A percentile compares a stretch with the other conserved stretches of the same genome.
Evolutionary conservation across 768 basidiomycete species (phyloP).

Genomic region (Punctularia strigosozonata): DNA sequence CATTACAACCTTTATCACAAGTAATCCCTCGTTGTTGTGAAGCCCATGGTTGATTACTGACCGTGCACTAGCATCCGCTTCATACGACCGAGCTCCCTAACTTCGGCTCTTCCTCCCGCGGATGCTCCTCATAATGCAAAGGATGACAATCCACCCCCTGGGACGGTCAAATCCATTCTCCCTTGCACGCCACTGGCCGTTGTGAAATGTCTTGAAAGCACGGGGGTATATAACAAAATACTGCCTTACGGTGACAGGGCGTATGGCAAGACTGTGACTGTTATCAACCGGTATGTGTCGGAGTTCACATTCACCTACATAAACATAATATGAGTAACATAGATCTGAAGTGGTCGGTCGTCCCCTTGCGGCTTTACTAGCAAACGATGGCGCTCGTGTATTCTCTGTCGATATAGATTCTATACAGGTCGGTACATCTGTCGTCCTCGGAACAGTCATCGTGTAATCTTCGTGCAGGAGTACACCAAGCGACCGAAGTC

Average conservation of each 20-base stretch:
- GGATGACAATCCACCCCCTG: conserved; percentile 59
- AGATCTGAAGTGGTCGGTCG: conserved; percentile 96
- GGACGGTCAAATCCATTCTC: conserved; percentile 90
- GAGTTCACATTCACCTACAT: neutral
- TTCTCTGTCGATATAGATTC: conserved; percentile 94
- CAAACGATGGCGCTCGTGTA: conserved; percentile 94
- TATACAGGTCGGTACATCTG: conserved; percentile 45
- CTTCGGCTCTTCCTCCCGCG: conserved; percentile 27
- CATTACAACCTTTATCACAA: conserved; percentile 93
- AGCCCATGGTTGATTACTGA: neutral
- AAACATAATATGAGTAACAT: conserved; percentile 4
- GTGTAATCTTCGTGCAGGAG: conserved; percentile 37
- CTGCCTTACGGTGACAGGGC: conserved; percentile 92
- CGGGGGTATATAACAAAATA: conserved; percentile 88
- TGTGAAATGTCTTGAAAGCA: conserved; percentile 86
- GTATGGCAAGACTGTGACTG: conserved; percentile 84
- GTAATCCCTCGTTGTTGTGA: conserved; percentile 27
- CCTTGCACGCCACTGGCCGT: conserved; percentile 96
- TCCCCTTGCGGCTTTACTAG: conserved; percentile 87
- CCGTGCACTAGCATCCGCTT: conserved; percentile 69
- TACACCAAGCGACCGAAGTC: conserved; percentile 80
- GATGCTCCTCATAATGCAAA: conserved; percentile 18
- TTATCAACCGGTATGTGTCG: conserved; percentile 73
- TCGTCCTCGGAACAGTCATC: neutral
- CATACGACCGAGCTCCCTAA: conserved; percentile 68